Percentiles rank a stretch among this genome's conserved stretches.
These are phyloP conservation scores for Eimeria praecox DNA, from an alignment of 169 alveolate species.

Conservation along the genomic window DNA sequence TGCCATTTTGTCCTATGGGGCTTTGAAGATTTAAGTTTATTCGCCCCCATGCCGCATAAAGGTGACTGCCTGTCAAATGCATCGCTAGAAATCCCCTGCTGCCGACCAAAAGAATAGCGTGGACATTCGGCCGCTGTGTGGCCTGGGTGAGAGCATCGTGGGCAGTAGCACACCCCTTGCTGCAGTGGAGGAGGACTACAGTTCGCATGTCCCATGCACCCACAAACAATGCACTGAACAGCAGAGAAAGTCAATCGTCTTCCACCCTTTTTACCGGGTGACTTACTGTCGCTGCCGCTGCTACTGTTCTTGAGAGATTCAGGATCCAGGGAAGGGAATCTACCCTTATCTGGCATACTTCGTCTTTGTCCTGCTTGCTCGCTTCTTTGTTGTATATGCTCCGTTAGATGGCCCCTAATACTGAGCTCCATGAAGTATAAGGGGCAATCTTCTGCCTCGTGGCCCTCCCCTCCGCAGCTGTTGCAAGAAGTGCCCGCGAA, in stretches of 20 bases:
- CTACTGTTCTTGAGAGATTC: neutral
- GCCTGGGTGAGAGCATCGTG: slow-evolving; percentile 47
- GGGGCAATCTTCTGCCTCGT: slow-evolving; percentile 42
- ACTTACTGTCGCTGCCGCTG: neutral
- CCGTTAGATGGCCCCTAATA: slow-evolving; percentile 33
- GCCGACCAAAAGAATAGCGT: neutral
- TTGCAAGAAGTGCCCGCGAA: neutral
- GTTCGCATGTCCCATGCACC: slow-evolving; percentile 59
- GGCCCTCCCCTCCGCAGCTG: slow-evolving; percentile 54
- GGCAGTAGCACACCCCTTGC: slow-evolving; percentile 32
- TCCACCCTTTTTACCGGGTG: neutral
- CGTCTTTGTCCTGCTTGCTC: neutral
- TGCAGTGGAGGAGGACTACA: neutral
- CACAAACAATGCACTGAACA: slow-evolving; percentile 53
- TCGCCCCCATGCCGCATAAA: neutral
- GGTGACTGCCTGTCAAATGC: neutral
- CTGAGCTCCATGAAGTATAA: slow-evolving; percentile 44
- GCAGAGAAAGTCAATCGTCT: neutral
- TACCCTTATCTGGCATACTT: neutral
- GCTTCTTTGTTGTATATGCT: slow-evolving; percentile 12
- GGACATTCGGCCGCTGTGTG: slow-evolving; percentile 45
- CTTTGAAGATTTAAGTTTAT: neutral
- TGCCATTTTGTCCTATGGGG: slow-evolving; percentile 40
- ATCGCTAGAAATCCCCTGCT: neutral
- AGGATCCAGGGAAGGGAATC: slow-evolving; percentile 64